Base-by-base conservation (phyloP, 1,284 basidiomycete genomes). In the Ustilago loliicola region DNA sequence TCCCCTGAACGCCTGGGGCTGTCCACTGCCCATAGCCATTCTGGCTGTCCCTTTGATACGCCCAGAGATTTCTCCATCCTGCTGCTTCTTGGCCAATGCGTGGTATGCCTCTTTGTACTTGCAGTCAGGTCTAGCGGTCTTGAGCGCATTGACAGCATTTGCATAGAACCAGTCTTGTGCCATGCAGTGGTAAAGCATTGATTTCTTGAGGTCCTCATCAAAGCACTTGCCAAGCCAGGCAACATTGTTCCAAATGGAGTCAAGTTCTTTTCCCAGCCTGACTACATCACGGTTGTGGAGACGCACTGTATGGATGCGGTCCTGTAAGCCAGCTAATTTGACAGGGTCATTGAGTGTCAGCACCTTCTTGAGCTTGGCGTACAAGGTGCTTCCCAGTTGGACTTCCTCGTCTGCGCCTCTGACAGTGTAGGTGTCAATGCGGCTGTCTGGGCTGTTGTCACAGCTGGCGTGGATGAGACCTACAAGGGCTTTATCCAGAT, bases 171-270 rank as follows among this genome's bases (percentile, higher is more conserved):
- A 42, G 40, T 42, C 40, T 5, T 42, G 9, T 6, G 7, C 17
- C 3, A 32, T 42, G 36, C 54, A 56, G 17, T 34, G 23, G 21
- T 56, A 56, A 13, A 56, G 54, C 4, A 34, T 56, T 7, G 54
- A 56, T 13, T 38, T 56, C 54, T 56, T 56, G 54, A 56, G 54
- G 36, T 56, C 36, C 10, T 42, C 25, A 25, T 40, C 36, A 25
- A 38, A 25, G 38, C 25, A 7, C 21, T 42, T 42, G 34, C 54
- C 54, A 13, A 56, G 54, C 5, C 36, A 3, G n/a, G 54, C 59
- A 59, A 38, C 42, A 47, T 59, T 38, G 15, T 59, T 48, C 57
- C 42, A 48, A 40, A 59, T 59, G 15, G 23, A 6, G 13, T 59
- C 45, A 21, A 59, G 25, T 32, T 48, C 57, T 13, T 48, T 59